Evolutionary conservation across 352 stramenopile species (phyloP).

Genomic region (Sclerospora graminicola): DNA sequence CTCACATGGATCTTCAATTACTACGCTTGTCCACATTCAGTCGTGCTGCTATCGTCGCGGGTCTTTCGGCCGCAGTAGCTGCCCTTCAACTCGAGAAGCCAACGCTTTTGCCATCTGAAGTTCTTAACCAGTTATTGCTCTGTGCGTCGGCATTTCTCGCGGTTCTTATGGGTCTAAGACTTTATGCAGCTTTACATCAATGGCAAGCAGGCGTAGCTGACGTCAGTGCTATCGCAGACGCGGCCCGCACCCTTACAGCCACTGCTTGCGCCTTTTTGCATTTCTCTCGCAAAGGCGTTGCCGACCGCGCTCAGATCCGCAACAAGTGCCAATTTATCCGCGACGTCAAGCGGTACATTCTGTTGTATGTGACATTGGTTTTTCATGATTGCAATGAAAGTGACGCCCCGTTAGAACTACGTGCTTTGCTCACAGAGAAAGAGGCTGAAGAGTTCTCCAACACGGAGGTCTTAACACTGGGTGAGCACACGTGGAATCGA

Average conservation of each 20-base stretch:
- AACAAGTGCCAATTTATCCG: constrained; percentile 45
- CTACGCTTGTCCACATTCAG: constrained; percentile 14
- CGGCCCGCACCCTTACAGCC: constrained; percentile 26
- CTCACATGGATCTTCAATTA: constrained; percentile 24
- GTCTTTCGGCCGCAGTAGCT: constrained; percentile 15
- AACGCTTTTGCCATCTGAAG: constrained; percentile 11
- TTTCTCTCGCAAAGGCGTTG: constrained; percentile 27
- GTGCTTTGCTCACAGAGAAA: constrained; percentile 29
- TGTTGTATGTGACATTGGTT: constrained; percentile 42
- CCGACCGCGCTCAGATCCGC: constrained; percentile 21
- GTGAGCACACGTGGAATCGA: constrained; percentile 34
- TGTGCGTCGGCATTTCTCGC: constrained; percentile 26
- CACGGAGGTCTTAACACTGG: constrained; percentile 28
- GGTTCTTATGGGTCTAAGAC: constrained; percentile 29
- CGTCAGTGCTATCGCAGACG: constrained; percentile 29
- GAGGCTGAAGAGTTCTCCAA: constrained; percentile 30
- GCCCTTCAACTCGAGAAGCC: constrained; percentile 15
- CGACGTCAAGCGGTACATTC: constrained; percentile 47
- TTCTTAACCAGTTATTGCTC: constrained; percentile 26
- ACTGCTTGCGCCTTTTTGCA: constrained; percentile 36
- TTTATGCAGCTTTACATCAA: constrained; percentile 31
- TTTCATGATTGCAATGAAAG: constrained; percentile 47
- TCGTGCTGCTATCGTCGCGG: constrained; percentile 14
- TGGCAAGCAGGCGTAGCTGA: constrained; percentile 37
- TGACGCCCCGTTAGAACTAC: constrained; percentile 30